Conservation (phyloP, 116 monocot genomes). For the Trichopus zeylanicus region DNA sequence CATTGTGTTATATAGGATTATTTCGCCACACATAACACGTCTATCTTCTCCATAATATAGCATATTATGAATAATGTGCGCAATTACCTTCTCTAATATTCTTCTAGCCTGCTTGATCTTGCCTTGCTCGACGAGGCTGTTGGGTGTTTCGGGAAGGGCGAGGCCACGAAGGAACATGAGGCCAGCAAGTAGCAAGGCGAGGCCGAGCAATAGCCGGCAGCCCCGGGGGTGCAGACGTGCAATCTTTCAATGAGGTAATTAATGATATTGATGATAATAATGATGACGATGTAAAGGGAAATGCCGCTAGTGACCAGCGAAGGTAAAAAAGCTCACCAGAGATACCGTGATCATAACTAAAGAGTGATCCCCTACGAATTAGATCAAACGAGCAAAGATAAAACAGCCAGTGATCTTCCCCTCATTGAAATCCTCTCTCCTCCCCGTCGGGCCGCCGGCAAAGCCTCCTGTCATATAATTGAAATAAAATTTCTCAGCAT, state of each 20-base stretch:
- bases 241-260: constrained; percentile 83
- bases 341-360: constrained; percentile 63
- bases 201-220: constrained; percentile 86
- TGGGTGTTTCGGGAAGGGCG: constrained; percentile 82
- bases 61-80: no score
- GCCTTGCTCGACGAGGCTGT: constrained; percentile 88
- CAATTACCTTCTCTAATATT: constrained; percentile 60
- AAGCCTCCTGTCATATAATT: constrained; percentile 66
- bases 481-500: no score
- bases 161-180: constrained; percentile 76
- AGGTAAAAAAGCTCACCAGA: constrained; percentile 52
- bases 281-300: constrained; percentile 54
- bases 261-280: constrained; percentile 69
- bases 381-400: constrained; percentile 39
- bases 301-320: constrained; percentile 74
- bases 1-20: no score
- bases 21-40: no score
- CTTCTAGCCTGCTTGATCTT: constrained; percentile 42
- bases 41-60: no score
- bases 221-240: constrained; percentile 95
- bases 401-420: constrained; percentile 55
- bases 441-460: constrained; percentile 13
- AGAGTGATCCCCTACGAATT: constrained; percentile 62
- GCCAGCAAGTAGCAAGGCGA: constrained; percentile 60
- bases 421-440: constrained; percentile 42